Conservation (phyloP, 2,329 filamentous ascomycete species). For the Fusarium buxicola region DNA sequence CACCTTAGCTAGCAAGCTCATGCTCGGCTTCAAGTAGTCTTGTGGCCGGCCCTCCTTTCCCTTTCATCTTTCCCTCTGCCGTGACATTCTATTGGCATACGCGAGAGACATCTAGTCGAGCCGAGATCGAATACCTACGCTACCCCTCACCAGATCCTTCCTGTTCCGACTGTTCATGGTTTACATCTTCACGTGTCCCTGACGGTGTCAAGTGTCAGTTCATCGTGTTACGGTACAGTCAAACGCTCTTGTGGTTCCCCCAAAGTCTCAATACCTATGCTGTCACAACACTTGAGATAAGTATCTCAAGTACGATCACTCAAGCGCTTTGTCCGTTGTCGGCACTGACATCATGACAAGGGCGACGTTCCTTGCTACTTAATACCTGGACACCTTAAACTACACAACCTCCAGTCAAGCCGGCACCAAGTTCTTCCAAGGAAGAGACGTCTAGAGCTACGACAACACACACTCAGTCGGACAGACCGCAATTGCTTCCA, state of each 20-base stretch:
- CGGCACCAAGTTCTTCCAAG: background rate
- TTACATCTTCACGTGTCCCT: slow-evolving; percentile 20
- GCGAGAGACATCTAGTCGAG: slow-evolving; percentile 12
- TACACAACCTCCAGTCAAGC: background rate
- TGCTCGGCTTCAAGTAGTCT: slow-evolving; percentile 29
- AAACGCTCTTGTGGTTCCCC: slow-evolving; percentile 13
- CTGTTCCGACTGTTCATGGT: background rate
- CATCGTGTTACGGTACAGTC: slow-evolving; percentile 27
- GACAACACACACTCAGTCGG: background rate
- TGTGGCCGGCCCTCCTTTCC: slow-evolving; percentile 2
- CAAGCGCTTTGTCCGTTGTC: no score
- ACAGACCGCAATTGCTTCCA: background rate
- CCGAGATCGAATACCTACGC: slow-evolving; percentile 11
- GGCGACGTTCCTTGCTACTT: slow-evolving; percentile 4
- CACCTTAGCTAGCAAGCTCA: slow-evolving; percentile 13
- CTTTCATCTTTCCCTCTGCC: background rate
- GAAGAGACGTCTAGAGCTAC: background rate
- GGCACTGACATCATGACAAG: background rate
- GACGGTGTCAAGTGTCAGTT: slow-evolving; percentile 13
- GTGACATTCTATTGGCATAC: background rate
- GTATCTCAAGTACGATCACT: background rate
- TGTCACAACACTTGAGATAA: background rate
- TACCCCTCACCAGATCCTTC: slow-evolving; percentile 10
- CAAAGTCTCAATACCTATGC: background rate
- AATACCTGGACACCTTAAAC: background rate